Conservation (phyloP, 2,329 filamentous ascomycete genomes). For the Trichoderma koningii region DNA sequence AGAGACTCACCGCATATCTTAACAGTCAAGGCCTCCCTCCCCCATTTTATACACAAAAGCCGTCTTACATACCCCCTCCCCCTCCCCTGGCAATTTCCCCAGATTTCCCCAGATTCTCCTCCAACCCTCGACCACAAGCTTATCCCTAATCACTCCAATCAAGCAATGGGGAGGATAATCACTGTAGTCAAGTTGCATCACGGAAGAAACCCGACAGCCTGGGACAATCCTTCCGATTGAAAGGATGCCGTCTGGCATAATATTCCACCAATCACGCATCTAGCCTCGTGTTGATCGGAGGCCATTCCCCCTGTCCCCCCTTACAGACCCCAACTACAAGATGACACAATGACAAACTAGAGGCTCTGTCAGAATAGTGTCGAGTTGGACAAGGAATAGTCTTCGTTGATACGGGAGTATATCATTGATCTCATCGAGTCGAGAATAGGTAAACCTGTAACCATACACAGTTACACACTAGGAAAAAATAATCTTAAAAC, state of each 20-base stretch:
- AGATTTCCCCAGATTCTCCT: slow-evolving; percentile 17
- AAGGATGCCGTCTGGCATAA: not conserved
- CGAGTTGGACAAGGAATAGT: not conserved
- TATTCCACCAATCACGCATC: slow-evolving; percentile 26
- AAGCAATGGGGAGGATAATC: not conserved
- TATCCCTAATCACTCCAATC: not conserved
- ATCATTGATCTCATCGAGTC: slow-evolving; percentile 20
- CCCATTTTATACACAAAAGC: too few species aligned
- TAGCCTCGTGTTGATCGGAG: not conserved
- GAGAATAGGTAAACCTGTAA: slow-evolving; percentile 2
- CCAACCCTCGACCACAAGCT: not conserved
- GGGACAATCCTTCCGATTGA: slow-evolving; percentile 9
- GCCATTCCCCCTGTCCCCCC: too few species aligned
- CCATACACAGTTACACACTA: slow-evolving; percentile 13
- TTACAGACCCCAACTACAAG: not conserved
- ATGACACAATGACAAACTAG: not conserved
- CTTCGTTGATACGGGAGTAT: not conserved
- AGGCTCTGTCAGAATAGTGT: not conserved
- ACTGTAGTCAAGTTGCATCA: not conserved
- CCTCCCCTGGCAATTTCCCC: slow-evolving; percentile 3
- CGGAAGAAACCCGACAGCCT: not conserved
- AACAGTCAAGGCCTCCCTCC: too few species aligned
- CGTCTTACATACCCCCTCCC: too few species aligned
- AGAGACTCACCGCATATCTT: too few species aligned
- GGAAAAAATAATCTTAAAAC: slow-evolving; percentile 8